phyloP scores from a whole-genome alignment of 805 yeast species.

The Lipomyces oligophaga region DNA sequence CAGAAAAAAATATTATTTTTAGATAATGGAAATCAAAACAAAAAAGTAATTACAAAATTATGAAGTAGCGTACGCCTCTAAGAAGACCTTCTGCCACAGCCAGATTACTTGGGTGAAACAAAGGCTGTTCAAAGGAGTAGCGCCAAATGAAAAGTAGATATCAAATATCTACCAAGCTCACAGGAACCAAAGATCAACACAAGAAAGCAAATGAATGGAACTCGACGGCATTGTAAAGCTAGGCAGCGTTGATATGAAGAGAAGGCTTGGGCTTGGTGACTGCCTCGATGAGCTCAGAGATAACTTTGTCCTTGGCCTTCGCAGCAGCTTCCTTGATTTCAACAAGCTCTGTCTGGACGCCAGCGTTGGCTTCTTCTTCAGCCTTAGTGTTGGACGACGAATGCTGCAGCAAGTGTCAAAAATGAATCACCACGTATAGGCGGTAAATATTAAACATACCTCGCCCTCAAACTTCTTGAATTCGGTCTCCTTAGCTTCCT shows the following conservation, averaged over 20 bases:
- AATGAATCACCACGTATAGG: slow-evolving; percentile 6
- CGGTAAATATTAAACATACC: slow-evolving; percentile 32
- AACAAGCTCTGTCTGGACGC: slow-evolving; percentile 66
- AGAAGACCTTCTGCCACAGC: no score
- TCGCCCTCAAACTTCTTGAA: slow-evolving; percentile 66
- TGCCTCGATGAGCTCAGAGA: slow-evolving; percentile 72
- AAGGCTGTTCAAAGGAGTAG: no score
- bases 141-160: no score
- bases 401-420: slow-evolving; percentile 40
- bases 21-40: no score
- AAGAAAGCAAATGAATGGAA: no score
- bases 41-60: no score
- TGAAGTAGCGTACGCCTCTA: no score
- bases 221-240: no score
- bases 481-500: slow-evolving; percentile 76
- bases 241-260: slow-evolving; percentile 70
- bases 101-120: no score
- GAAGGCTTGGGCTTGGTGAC: slow-evolving; percentile 76
- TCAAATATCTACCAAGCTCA: no score
- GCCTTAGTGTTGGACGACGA: slow-evolving; percentile 71
- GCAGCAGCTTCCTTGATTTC: slow-evolving; percentile 62
- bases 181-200: no score
- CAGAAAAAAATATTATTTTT: no score
- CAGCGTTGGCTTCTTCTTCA: slow-evolving; percentile 71
- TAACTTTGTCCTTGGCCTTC: slow-evolving; percentile 62